Evolutionary conservation across 768 basidiomycete genomes (phyloP), one percentile per base, ranked within the genome.

Genomic region (Russula vinacea): DNA sequence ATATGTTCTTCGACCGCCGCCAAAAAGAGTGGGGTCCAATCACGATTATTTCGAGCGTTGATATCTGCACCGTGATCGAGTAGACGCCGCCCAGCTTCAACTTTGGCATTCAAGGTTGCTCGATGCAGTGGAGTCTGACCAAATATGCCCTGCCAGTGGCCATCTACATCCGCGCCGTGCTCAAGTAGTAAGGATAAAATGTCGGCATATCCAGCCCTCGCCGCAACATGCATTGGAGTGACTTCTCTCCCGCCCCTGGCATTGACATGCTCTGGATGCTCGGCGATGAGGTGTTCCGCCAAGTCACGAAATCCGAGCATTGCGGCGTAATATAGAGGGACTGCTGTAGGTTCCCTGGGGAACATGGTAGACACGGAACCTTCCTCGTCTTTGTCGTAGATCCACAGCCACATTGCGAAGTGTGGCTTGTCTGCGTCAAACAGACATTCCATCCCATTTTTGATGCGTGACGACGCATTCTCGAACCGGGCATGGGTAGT

Each of bases 141-240:
- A 11, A 5, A 0, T 7, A 0, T 6, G 11, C 19, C 22, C 3
- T 0, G n/a, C n/a, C n/a, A n/a, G n/a, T n/a, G n/a, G 35, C 14
- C 14, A 54, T 54, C n/a, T 3, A 54, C 37, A 39, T 22, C 53
- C 0, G 35, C 10, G 16, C 37, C 37, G 17, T 54, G 33, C 5
- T 54, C 35, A 1, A 39, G 16, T 17, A 54, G 19, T 39, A 54
- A 13, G 0, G 35, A 54, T 14, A 54, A 16, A 54, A 54, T 22
- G 5, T 16, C 53, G 1, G 5, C 5, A 35, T 54, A 35, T 24
- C 53, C 17, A 2, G 0, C 35, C 4, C 2, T 11, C 5, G 11
- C n/a, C 2, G 35, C 37, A n/a, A 14, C 53, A 22, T 19, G 35
- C 5, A 54, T 24, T 14, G 53, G 53, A 7, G 53, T 54, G 13